A percentile compares a stretch with the other conserved stretches of the same genome.
These are phyloP conservation scores for Fusarium subglutinans DNA, from an alignment of 2,329 filamentous ascomycete genomes.

Conservation along the genomic window DNA sequence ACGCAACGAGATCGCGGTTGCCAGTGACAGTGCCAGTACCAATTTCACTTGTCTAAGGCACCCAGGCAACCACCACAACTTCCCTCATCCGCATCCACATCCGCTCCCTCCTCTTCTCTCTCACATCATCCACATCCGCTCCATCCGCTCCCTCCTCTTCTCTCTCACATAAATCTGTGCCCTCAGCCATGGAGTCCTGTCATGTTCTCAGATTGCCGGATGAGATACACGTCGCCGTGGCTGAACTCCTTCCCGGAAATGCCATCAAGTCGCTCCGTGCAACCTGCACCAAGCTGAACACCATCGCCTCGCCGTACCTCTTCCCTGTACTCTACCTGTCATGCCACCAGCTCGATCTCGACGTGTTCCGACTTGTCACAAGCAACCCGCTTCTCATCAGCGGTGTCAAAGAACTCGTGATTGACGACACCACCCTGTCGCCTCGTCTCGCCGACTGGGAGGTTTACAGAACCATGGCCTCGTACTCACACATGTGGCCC, in stretches of 20 bases:
- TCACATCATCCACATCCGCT: fast-evolving
- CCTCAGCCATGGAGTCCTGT: neutral
- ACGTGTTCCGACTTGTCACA: neutral
- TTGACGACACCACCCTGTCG: neutral
- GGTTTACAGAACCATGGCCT: neutral
- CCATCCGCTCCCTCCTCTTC: neutral
- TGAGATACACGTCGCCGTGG: fast-evolving
- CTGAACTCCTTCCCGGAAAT: neutral
- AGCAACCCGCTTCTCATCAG: fast-evolving
- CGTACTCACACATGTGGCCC: no score
- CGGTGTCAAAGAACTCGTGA: neutral
- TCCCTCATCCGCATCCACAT: neutral
- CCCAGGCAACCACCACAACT: neutral
- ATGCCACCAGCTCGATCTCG: neutral
- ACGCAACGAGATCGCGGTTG: neutral
- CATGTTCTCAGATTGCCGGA: neutral
- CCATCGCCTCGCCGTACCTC: fast-evolving
- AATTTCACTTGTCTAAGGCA: neutral
- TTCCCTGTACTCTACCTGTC: neutral
- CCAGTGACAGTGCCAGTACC: no score
- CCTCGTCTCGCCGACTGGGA: neutral
- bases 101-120: neutral
- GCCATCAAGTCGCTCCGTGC: no score
- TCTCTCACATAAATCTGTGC: fast-evolving
- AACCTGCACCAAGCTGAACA: neutral